Conservation (phyloP, 208 protist genomes). For the Borovskyia barvae region DNA sequence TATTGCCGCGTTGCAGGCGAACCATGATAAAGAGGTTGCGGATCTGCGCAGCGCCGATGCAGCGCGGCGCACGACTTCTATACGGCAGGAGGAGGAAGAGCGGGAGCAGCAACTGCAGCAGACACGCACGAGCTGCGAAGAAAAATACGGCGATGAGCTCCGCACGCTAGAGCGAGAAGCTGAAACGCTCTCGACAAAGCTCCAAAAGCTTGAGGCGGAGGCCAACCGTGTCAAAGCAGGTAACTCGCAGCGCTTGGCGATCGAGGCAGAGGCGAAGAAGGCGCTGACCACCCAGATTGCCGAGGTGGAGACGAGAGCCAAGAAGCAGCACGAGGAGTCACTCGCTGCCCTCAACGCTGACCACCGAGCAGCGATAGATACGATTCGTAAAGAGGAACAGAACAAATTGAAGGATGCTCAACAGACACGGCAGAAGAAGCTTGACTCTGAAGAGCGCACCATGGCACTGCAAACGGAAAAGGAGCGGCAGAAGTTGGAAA, state of each 20-base stretch:
- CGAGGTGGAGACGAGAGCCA: constrained; percentile 6
- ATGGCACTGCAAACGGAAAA: constrained; percentile 16
- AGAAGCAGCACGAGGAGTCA: constrained; percentile 6
- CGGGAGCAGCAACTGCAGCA: constrained; percentile 21
- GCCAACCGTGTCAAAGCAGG: constrained; percentile 16
- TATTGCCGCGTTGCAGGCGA: constrained; percentile 34
- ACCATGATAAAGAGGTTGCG: constrained; percentile 45
- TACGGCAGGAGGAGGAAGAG: constrained; percentile 12
- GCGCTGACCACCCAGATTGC: constrained; percentile 10
- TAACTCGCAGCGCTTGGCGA: constrained; percentile 21
- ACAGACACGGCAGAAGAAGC: constrained; percentile 20
- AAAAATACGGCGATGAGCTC: constrained; percentile 37
- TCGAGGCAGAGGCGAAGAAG: constrained; percentile 19
- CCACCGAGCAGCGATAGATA: constrained; percentile 12
- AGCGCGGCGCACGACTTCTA: constrained; percentile 20
- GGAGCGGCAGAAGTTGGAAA: constrained; percentile 25
- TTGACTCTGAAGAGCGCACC: constrained; percentile 19
- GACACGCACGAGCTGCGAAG: constrained; percentile 33
- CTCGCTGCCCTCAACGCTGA: constrained; percentile 1
- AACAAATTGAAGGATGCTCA: constrained; percentile 2
- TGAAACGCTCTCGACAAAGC: constrained; percentile 23
- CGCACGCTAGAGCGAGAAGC: constrained; percentile 35
- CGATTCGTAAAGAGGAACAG: constrained; percentile 10
- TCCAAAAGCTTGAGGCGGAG: constrained; percentile 34
- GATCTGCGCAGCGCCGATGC: constrained; percentile 34